phyloP scores from a whole-genome alignment of 257 asterid genomes.

The Jasminum sambac region DNA sequence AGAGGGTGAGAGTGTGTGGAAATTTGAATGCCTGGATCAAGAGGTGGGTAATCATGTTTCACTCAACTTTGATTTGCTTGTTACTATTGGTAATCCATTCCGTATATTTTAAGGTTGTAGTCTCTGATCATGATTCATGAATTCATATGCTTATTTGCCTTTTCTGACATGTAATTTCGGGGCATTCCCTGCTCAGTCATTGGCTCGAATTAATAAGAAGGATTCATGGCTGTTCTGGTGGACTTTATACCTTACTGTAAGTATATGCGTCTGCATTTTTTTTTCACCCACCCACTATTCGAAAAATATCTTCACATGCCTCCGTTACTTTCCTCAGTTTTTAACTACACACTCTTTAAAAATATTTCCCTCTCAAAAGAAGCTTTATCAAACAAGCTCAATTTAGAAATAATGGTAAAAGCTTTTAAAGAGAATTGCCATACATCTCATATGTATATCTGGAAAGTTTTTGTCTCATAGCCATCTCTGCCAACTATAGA shows the following conservation, averaged over 20 bases:
- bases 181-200: slow-evolving; percentile 49
- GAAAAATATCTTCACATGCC: no score
- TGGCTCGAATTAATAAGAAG: slow-evolving; percentile 97
- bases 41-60: slow-evolving; percentile 42
- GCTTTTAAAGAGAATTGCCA: neutral
- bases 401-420: neutral
- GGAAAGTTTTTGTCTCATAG: neutral
- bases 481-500: neutral
- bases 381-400: no score
- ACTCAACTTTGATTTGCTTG: slow-evolving; percentile 1
- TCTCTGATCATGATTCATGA: neutral
- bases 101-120: neutral
- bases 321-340: no score
- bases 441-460: neutral
- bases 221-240: slow-evolving; percentile 99
- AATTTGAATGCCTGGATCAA: slow-evolving; percentile 82
- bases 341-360: no score
- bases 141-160: neutral
- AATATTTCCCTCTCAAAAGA: no score
- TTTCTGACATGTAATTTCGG: slow-evolving; percentile 11
- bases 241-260: slow-evolving; percentile 88
- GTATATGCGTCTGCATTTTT: slow-evolving; percentile 25
- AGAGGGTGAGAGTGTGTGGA: slow-evolving; percentile 90
- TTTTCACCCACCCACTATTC: no score
- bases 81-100: neutral